Evolutionary conservation across 1,284 basidiomycete genomes (phyloP).

Genomic region (Papiliotrema terrestris): DNA sequence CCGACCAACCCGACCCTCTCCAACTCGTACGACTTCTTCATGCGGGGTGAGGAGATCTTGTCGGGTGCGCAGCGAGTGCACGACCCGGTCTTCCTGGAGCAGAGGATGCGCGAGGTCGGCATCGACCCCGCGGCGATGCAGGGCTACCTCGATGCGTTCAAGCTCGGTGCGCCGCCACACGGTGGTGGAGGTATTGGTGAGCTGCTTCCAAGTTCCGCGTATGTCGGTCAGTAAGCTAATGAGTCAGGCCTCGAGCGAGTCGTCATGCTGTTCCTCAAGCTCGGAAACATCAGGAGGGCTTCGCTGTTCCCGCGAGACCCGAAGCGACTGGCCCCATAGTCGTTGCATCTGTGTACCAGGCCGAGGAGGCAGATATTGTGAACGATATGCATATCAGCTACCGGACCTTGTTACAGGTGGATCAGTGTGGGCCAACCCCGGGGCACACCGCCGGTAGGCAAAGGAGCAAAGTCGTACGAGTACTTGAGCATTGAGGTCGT

Average conservation of each 20-base stretch:
- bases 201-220: not conserved
- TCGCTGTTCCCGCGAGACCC: slow-evolving; percentile 95
- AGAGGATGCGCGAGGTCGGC: slow-evolving; percentile 69
- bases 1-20: slow-evolving; percentile 82
- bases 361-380: too few species aligned
- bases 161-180: slow-evolving; percentile 83
- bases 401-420: too few species aligned
- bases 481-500: too few species aligned
- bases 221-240: not conserved
- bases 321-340: slow-evolving; percentile 52
- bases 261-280: slow-evolving; percentile 89
- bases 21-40: slow-evolving; percentile 99
- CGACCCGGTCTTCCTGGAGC: slow-evolving; percentile 74
- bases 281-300: slow-evolving; percentile 91
- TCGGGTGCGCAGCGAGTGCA: slow-evolving; percentile 97
- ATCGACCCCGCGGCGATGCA: slow-evolving; percentile 85
- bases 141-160: slow-evolving; percentile 90
- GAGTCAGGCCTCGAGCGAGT: slow-evolving; percentile 79
- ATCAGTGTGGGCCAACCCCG: too few species aligned
- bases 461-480: too few species aligned
- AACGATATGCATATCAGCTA: not conserved
- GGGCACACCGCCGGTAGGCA: too few species aligned
- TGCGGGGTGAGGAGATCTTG: slow-evolving; percentile 97
- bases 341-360: not conserved
- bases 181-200: slow-evolving; percentile 57